These are phyloP conservation scores for Amylocystis lapponica DNA, from an alignment of 768 basidiomycete genomes.

Conservation along the genomic window DNA sequence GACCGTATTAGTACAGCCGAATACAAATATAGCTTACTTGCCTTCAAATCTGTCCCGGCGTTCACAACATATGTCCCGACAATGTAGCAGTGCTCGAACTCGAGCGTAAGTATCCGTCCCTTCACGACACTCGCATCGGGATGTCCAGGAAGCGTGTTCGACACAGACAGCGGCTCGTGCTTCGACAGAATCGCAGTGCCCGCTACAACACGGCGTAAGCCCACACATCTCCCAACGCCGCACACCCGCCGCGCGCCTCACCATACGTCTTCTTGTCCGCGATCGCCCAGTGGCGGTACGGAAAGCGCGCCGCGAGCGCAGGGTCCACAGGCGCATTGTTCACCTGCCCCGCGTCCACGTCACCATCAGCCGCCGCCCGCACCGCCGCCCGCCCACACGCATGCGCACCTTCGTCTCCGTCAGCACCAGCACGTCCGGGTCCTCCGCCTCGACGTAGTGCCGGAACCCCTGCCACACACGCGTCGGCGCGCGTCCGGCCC, in stretches of 20 bases:
- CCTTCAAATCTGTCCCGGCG: constrained; percentile 74
- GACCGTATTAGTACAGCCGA: background rate
- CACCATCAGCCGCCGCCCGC: background rate
- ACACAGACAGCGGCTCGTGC: constrained; percentile 58
- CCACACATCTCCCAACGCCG: background rate
- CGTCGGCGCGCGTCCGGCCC: background rate
- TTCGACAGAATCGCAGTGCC: constrained; percentile 83
- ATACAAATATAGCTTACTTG: too few relatives aligned
- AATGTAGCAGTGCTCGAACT: constrained; percentile 64
- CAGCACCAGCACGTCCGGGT: constrained; percentile 77
- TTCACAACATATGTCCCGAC: constrained; percentile 84
- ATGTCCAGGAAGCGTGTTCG: constrained; percentile 68
- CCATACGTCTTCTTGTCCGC: constrained; percentile 77
- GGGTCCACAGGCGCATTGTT: constrained; percentile 65
- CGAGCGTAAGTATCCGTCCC: constrained; percentile 77
- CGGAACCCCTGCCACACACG: constrained; percentile 59
- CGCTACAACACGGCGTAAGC: constrained; percentile 35
- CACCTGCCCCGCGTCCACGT: constrained; percentile 38
- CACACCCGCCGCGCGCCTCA: constrained; percentile 25
- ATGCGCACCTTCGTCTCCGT: constrained; percentile 75
- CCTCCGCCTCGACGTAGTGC: constrained; percentile 77
- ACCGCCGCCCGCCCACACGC: background rate
- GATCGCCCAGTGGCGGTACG: constrained; percentile 72
- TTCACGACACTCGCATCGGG: constrained; percentile 58
- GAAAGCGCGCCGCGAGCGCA: constrained; percentile 49